Conservation (phyloP, 352 stramenopile species). For the Hyaloperonospora brassicae region DNA sequence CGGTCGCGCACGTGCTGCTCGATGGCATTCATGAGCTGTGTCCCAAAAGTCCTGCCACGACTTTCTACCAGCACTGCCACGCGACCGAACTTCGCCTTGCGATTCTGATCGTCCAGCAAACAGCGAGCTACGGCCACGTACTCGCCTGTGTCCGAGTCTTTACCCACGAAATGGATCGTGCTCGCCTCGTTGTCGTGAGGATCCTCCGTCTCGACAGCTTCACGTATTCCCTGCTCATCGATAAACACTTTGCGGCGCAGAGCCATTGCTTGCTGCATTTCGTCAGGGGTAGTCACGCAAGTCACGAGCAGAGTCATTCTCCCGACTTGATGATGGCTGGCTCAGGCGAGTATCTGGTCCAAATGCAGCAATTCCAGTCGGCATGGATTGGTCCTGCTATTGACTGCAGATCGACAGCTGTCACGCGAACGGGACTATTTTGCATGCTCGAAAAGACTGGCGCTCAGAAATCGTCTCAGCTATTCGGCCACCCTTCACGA, state of each 20-base stretch:
- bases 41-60: constrained; percentile 48
- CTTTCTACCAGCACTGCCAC: constrained; percentile 54
- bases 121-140: constrained; percentile 54
- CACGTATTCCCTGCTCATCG: constrained; percentile 42
- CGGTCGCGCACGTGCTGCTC: constrained; percentile 35
- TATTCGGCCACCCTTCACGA: no score
- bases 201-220: constrained; percentile 36
- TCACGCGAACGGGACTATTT: no score
- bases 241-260: constrained; percentile 54
- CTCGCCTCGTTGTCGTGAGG: constrained; percentile 35
- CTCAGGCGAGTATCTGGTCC: no score
- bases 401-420: no score
- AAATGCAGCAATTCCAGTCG: no score
- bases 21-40: constrained; percentile 44
- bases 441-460: no score
- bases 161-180: constrained; percentile 54
- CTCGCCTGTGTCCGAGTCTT: constrained; percentile 46
- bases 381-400: no score
- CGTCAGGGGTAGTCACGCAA: constrained; percentile 30
- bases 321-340: background rate
- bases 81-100: constrained; percentile 55
- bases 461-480: no score
- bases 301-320: constrained; percentile 43
- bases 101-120: constrained; percentile 25
- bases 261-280: constrained; percentile 35